phyloP scores from a whole-genome alignment of 1,139 yeast genomes.

The Pichia sp. region DNA sequence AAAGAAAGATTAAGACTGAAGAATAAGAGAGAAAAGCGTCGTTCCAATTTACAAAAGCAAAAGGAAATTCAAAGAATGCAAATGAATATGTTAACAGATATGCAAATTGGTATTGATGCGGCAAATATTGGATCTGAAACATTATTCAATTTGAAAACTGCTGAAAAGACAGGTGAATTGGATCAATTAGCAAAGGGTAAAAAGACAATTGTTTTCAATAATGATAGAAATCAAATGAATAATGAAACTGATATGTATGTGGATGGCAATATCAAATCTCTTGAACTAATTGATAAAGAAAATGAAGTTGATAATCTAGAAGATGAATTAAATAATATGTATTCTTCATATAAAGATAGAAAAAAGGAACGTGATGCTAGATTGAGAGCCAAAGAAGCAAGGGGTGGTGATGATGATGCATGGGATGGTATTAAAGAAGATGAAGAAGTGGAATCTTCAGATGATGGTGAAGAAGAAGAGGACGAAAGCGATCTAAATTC shows the following conservation, averaged over 20 bases:
- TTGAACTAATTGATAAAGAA: constrained; percentile 33
- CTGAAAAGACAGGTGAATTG: constrained; percentile 80
- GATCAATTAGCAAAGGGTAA: constrained; percentile 74
- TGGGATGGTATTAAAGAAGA: constrained; percentile 78
- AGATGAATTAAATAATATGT: constrained; percentile 77
- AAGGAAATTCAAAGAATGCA: constrained; percentile 89
- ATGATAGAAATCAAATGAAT: constrained; percentile 29
- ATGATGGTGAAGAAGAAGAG: constrained; percentile 37
- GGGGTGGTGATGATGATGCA: constrained; percentile 67
- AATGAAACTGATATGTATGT: constrained; percentile 43
- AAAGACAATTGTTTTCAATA: constrained; percentile 64
- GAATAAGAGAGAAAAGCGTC: constrained; percentile 73
- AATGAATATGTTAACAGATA: constrained; percentile 92
- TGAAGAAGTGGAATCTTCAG: constrained; percentile 36
- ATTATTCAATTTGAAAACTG: constrained; percentile 71
- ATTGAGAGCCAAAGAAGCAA: constrained; percentile 67
- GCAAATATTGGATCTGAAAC: constrained; percentile 77
- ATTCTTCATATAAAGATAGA: constrained; percentile 62
- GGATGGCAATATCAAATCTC: constrained; percentile 33
- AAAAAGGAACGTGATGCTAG: constrained; percentile 76
- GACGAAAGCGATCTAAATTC: constrained; percentile 30
- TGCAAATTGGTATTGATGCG: constrained; percentile 90
- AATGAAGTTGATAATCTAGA: constrained; percentile 70
- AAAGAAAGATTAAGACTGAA: constrained; percentile 65
- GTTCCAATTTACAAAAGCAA: constrained; percentile 74